These are phyloP conservation scores for Pholiota conissans DNA, from an alignment of 768 basidiomycete species.

Conservation along the genomic window DNA sequence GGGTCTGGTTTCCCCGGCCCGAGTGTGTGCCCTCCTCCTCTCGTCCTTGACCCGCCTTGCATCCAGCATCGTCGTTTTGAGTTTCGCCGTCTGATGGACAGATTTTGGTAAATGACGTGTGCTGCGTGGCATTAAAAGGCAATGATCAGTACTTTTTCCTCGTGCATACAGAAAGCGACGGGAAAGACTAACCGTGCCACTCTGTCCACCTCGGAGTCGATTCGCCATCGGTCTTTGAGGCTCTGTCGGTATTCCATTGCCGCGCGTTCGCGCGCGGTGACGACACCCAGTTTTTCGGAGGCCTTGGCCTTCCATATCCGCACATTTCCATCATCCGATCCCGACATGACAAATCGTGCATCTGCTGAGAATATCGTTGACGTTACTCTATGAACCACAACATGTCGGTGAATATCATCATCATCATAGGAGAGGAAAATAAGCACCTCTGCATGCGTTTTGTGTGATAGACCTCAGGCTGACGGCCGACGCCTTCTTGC, in stretches of 20 bases:
- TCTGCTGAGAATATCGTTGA: constrained; percentile 88
- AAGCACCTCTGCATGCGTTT: constrained; percentile 97
- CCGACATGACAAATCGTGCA: constrained; percentile 86
- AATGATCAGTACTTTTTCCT: constrained; percentile 1
- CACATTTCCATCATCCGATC: constrained; percentile 94
- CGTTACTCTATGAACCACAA: constrained; percentile 60
- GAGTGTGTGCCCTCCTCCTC: constrained; percentile 84
- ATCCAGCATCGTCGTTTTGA: constrained; percentile 93
- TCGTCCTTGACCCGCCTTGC: constrained; percentile 91
- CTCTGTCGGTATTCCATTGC: constrained; percentile 91
- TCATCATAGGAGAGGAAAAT: background rate
- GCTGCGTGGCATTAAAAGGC: constrained; percentile 34
- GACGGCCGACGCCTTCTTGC: constrained; percentile 81
- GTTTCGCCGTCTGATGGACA: constrained; percentile 83
- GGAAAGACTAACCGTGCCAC: constrained; percentile 66
- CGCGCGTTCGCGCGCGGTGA: constrained; percentile 88
- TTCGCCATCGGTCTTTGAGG: constrained; percentile 86
- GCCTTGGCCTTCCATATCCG: constrained; percentile 95
- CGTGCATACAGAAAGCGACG: constrained; percentile 4
- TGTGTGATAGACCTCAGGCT: constrained; percentile 92
- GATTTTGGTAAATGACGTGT: constrained; percentile 85
- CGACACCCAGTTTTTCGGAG: constrained; percentile 86
- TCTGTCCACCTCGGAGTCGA: constrained; percentile 77
- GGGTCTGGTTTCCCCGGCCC: constrained; percentile 83
- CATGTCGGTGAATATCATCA: background rate